Base-by-base conservation (phyloP, 768 basidiomycete genomes). In the Kondoa subrosea region DNA sequence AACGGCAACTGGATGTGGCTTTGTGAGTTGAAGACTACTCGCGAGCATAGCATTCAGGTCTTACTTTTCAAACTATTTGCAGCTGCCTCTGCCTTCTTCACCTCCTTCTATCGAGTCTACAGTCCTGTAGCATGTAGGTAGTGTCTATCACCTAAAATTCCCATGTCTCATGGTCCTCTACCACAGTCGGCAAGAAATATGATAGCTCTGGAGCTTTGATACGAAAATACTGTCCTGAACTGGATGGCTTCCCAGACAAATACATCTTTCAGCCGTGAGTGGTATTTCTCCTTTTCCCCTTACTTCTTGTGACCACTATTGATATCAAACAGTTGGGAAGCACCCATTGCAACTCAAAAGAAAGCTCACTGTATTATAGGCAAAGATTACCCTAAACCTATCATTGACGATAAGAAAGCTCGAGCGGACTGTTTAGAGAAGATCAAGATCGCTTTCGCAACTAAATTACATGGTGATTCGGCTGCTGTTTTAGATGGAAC, bases 241-340 rank as follows among this genome's bases (percentile, higher is more conserved):
- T 79, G n/a, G 74, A 74, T 58, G 74, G 74, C 57, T 76, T 76
- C n/a, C 76, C 78, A 8, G 78, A 78, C 72, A 79, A 79, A 75
- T 78, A 76, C 72, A 77, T 79, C 67, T 79, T 78, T 71, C 70
- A 75, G 4, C 78, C 78, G n/a, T n/a, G n/a, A n/a, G n/a, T n/a
- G n/a, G n/a, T n/a, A n/a, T n/a, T n/a, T n/a, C n/a, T n/a, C n/a
- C n/a, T n/a, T n/a, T n/a, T n/a, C n/a, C n/a, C n/a, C n/a, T n/a
- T n/a, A n/a, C n/a, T n/a, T n/a, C n/a, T n/a, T n/a, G n/a, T n/a
- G n/a, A n/a, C n/a, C n/a, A n/a, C n/a, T n/a, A n/a, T n/a, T n/a
- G n/a, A n/a, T n/a, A n/a, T n/a, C n/a, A n/a, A n/a, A n/a, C n/a
- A n/a, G n/a, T 1, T 76, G 76, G 66, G 65, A 68, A n/a, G 78